phyloP scores from a whole-genome alignment of 345 rosid species.

The Physaria fendleri region DNA sequence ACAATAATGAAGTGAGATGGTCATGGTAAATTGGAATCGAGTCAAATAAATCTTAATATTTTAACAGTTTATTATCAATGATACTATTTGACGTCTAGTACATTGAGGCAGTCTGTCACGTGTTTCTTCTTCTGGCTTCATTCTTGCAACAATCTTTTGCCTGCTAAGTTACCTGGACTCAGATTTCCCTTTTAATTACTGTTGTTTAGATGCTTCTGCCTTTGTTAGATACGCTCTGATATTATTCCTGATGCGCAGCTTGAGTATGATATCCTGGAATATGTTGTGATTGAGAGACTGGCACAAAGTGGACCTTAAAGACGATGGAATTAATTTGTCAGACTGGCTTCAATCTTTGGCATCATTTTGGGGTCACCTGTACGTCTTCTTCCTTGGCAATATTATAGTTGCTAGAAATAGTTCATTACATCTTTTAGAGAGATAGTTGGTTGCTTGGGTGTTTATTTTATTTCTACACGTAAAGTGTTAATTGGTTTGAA shows the following conservation, averaged over 20 bases:
- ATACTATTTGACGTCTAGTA: not conserved
- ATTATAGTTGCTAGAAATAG: conserved; percentile 8
- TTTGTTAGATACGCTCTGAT: conserved; percentile 6
- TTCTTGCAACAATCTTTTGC: conserved; percentile 10
- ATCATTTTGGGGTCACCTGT: conserved; percentile 99
- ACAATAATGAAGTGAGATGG: conserved; percentile 2
- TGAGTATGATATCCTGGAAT: conserved; percentile 95
- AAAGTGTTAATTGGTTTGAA: not conserved
- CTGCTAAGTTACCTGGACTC: conserved; percentile 4
- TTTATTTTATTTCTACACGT: too few relatives aligned
- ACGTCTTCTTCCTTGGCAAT: conserved; percentile 41
- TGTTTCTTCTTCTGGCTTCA: not conserved
- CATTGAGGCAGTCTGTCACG: not conserved
- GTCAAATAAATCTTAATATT: not conserved
- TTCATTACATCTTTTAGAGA: not conserved
- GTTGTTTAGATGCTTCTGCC: conserved; percentile 13
- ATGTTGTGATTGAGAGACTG: conserved; percentile 95
- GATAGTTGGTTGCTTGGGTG: not conserved
- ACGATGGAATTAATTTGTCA: conserved; percentile 95
- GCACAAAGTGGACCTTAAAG: conserved; percentile 95
- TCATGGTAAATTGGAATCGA: conserved; percentile 11
- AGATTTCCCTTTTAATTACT: not conserved
- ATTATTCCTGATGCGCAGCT: conserved; percentile 49
- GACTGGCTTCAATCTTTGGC: conserved; percentile 99
- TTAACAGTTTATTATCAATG: not conserved